phyloP scores from a whole-genome alignment of 2,329 filamentous ascomycete species.

The Conoideocrella luteorostrata region DNA sequence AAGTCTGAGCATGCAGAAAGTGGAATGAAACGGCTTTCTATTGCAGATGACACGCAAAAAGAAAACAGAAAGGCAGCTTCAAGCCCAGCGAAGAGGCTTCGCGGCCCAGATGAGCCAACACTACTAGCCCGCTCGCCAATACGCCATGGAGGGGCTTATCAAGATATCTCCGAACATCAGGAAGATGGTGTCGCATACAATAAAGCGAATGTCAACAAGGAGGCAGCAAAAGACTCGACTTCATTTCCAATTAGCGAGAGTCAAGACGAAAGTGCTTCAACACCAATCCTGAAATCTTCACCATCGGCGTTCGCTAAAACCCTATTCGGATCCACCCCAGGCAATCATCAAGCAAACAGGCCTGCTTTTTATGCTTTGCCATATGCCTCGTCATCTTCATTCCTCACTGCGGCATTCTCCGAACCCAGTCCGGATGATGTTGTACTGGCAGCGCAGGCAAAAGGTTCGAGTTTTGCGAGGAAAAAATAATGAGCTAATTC shows the following conservation, averaged over 20 bases:
- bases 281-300: constrained; percentile 16
- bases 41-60: constrained; percentile 21
- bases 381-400: constrained; percentile 42
- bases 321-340: constrained; percentile 40
- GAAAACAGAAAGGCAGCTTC: constrained; percentile 18
- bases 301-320: constrained; percentile 54
- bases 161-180: no score
- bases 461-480: constrained; percentile 65
- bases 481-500: constrained; percentile 44
- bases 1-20: constrained; percentile 19
- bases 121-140: not conserved
- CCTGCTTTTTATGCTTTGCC: constrained; percentile 37
- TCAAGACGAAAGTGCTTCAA: not conserved
- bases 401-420: constrained; percentile 61
- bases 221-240: not conserved
- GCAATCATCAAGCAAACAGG: constrained; percentile 18
- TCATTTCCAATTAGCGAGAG: not conserved
- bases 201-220: no score
- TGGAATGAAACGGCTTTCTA: constrained; percentile 24
- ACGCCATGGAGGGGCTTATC: no score
- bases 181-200: no score
- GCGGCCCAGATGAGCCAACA: constrained; percentile 1
- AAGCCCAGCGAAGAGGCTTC: constrained; percentile 18
- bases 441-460: constrained; percentile 78
- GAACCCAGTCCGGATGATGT: constrained; percentile 88